Evolutionary conservation across 208 protist species (phyloP), one percentile per base, ranked within the genome.

Genomic region (Porcisia deanei): DNA sequence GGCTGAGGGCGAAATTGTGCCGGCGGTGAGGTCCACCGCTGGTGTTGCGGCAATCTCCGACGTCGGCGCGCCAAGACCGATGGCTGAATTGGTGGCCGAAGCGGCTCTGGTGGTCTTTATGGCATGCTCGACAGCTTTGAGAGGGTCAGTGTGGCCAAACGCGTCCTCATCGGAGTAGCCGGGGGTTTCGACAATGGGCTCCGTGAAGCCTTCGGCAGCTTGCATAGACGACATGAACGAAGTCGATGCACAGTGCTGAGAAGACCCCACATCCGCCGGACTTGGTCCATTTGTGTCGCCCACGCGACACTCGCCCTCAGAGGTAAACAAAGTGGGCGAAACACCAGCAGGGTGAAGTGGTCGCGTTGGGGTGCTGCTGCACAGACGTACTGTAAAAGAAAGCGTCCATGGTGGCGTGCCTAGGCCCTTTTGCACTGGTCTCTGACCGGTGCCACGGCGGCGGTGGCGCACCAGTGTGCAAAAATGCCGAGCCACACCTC

Each of bases 101-200:
- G 20, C 25, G 1, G 34, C 54, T 20, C 64, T 59, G 57, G 54
- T 63, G 12, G 41, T 47, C 65, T 74, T 53, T 75, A 87, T 53
- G 14, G 79, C 74, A 1, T 80, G 53, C 49, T 74, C 81, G 7
- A 89, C 79, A 2, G 88, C 86, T 52, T 66, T 73, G 41, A 92
- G 76, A 12, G 90, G 81, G 68, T 91, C 87, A n/a, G 60, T 67
- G 58, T 88, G 81, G 9, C 86, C 84, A 57, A 88, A 85, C 20
- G 85, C 86, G 75, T 93, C 89, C 18, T 87, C 82, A n/a, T 80
- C 75, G 37, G 82, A 85, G 64, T 73, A 55, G n/a, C 88, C 88
- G 1, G 80, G 82, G 54, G 76, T 84, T 30, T 55, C 25, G 25
- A 60, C 12, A 52, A 30, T 68, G 37, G 65, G 57, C 53, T 73